These are phyloP conservation scores for Adansonia grandidieri DNA, from an alignment of 441 rosid genomes.

Conservation along the genomic window DNA sequence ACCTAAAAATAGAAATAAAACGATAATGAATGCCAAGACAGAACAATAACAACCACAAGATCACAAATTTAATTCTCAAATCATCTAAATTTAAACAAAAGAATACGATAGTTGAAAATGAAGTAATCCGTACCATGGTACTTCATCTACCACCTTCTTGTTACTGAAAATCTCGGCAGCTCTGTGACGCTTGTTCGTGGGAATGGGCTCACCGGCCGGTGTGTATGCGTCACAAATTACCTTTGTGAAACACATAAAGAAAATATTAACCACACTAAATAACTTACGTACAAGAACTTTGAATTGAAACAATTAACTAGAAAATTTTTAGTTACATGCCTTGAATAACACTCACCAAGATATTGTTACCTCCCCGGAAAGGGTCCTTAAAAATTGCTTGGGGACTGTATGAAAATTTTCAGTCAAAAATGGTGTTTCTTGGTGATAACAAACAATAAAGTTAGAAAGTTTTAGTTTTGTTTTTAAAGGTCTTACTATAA, in stretches of 20 bases:
- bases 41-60: not conserved
- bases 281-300: not conserved
- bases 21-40: not conserved
- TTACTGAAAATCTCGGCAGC: slow-evolving; percentile 82
- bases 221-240: slow-evolving; percentile 89
- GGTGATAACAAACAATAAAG: not conserved
- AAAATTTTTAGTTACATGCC: not conserved
- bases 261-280: slow-evolving; percentile 20
- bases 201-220: slow-evolving; percentile 96
- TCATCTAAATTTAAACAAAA: not conserved
- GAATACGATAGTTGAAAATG: not conserved
- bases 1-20: slow-evolving; percentile 48
- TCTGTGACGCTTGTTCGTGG: slow-evolving; percentile 87
- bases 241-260: slow-evolving; percentile 39
- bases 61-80: not conserved
- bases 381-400: slow-evolving; percentile 97
- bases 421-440: slow-evolving; percentile 26
- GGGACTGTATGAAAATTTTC: slow-evolving; percentile 57
- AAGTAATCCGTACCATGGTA: slow-evolving; percentile 71
- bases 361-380: slow-evolving; percentile 94
- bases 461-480: slow-evolving; percentile 1
- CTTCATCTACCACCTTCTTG: slow-evolving; percentile 65
- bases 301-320: not conserved
- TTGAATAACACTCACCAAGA: slow-evolving; percentile 64
- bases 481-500: slow-evolving; percentile 68